Evolutionary conservation across 73 alveolate genomes (phyloP).

Genomic region (Halteria grandinella): DNA sequence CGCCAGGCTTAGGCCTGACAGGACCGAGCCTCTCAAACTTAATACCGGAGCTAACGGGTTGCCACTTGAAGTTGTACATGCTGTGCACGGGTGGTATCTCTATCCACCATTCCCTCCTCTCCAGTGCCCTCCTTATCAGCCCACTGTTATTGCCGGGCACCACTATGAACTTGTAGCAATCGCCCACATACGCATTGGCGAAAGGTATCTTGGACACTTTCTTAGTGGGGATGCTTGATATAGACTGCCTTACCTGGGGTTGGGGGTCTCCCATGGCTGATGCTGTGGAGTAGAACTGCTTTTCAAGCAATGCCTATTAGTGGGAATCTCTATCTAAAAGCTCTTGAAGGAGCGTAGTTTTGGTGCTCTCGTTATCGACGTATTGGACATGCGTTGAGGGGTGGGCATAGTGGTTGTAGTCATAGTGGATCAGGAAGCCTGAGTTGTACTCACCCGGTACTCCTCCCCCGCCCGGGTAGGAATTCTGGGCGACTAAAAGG

Average conservation of each 20-base stretch:
- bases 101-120: constrained; percentile 57
- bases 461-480: no score
- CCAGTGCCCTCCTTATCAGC: constrained; percentile 56
- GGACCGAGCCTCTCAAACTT: constrained; percentile 48
- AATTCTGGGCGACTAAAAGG: not conserved
- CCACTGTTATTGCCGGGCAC: constrained; percentile 65
- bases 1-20: constrained; percentile 38
- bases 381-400: not conserved
- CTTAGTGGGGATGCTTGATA: not conserved
- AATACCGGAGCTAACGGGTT: constrained; percentile 56
- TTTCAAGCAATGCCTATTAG: not conserved
- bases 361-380: constrained; percentile 2
- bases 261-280: not conserved
- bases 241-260: not conserved
- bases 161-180: constrained; percentile 60
- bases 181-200: constrained; percentile 41
- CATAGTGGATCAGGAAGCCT: no score
- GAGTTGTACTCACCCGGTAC: no score
- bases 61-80: constrained; percentile 54
- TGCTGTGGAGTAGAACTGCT: not conserved
- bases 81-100: constrained; percentile 44
- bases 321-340: not conserved
- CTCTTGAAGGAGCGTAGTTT: not conserved
- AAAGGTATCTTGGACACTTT: constrained; percentile 28
- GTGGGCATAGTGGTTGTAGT: not conserved